Conservation (phyloP, 1,284 basidiomycete species). For the Puccinia horiana region DNA sequence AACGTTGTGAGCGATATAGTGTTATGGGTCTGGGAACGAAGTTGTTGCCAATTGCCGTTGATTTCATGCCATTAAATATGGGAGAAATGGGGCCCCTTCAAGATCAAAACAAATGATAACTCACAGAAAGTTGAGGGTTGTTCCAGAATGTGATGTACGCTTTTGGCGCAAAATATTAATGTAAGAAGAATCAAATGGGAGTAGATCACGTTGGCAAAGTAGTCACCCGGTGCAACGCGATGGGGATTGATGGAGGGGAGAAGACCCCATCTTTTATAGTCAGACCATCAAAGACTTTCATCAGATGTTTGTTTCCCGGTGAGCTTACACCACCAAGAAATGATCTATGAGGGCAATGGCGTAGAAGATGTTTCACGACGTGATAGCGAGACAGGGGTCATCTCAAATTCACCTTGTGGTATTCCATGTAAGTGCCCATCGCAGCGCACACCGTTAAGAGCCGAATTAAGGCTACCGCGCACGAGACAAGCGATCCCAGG, state of each 20-base stretch:
- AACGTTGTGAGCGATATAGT: neutral
- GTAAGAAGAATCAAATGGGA: neutral
- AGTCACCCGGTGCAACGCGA: neutral
- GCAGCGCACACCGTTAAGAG: neutral
- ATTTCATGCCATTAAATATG: neutral
- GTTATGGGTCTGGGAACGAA: neutral
- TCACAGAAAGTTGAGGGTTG: neutral
- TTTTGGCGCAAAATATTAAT: conserved; percentile 6
- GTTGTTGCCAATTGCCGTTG: neutral
- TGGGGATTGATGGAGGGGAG: conserved; percentile 4
- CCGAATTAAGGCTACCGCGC: neutral
- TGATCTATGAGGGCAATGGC: neutral
- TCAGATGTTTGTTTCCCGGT: neutral
- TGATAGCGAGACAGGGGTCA: conserved; percentile 12
- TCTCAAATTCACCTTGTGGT: neutral
- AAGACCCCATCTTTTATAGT: neutral
- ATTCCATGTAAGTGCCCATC: neutral
- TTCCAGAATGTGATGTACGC: conserved; percentile 14
- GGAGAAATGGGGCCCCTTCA: neutral
- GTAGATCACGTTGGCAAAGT: neutral
- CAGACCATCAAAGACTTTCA: neutral
- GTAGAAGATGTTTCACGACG: neutral
- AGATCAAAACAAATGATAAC: neutral
- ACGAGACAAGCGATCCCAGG: conserved; percentile 9
- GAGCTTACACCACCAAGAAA: neutral